Percentiles rank a stretch among this genome's conserved stretches.
Conservation (phyloP, 2,329 filamentous ascomycete genomes). For the Sporothrix variecibatus region DNA sequence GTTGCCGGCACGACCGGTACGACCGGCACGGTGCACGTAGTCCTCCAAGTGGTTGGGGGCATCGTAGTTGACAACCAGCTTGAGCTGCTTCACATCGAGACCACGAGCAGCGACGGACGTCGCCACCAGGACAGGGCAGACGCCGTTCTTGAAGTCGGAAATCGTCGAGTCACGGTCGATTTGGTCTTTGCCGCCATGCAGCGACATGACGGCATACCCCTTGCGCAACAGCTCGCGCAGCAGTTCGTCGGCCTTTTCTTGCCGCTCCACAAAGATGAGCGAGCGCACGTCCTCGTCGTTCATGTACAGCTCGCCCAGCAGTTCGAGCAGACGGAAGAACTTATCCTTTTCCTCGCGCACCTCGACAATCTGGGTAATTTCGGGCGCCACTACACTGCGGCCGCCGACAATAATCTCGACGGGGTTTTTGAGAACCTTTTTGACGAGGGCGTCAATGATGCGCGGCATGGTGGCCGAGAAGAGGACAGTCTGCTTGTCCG, state of each 20-base stretch:
- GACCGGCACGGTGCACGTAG: constrained; percentile 91
- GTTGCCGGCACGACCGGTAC: constrained; percentile 92
- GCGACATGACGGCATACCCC: constrained; percentile 88
- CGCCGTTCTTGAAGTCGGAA: constrained; percentile 87
- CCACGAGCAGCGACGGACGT: constrained; percentile 95
- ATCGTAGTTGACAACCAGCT: constrained; percentile 94
- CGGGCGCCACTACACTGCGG: constrained; percentile 80
- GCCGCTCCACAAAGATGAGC: constrained; percentile 87
- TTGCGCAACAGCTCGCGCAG: constrained; percentile 78
- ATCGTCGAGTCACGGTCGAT: constrained; percentile 91
- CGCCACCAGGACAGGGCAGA: constrained; percentile 86
- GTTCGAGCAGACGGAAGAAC: constrained; percentile 78
- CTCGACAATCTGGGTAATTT: constrained; percentile 92
- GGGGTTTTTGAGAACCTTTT: constrained; percentile 82
- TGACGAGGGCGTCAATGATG: constrained; percentile 86
- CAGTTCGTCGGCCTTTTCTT: constrained; percentile 83
- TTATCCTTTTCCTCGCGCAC: constrained; percentile 81
- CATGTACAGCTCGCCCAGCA: constrained; percentile 84
- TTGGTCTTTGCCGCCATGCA: constrained; percentile 92
- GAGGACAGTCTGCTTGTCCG: constrained; percentile 88
- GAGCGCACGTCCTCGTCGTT: constrained; percentile 87
- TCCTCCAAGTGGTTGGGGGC: constrained; percentile 93
- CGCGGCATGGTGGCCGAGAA: constrained; percentile 97
- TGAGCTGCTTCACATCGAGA: constrained; percentile 92
- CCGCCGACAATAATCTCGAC: constrained; percentile 93